phyloP scores from a whole-genome alignment of 2,329 filamentous ascomycete species.

The Aspergillus niger region DNA sequence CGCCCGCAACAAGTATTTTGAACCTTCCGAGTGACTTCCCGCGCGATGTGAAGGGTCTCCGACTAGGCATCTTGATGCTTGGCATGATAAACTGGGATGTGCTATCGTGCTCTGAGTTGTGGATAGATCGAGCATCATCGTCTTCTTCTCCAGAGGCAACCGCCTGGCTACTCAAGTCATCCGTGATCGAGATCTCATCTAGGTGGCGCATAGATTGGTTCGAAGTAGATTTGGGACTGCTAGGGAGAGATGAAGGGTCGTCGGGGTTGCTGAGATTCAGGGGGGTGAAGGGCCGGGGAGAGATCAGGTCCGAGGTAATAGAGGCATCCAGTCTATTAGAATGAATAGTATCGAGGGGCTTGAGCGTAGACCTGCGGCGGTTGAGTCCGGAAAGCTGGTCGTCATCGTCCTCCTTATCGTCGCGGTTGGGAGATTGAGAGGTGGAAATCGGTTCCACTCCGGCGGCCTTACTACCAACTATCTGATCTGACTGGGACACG shows the following conservation, averaged over 20 bases:
- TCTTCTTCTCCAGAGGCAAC: slow-evolving; percentile 60
- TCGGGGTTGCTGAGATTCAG: slow-evolving; percentile 49
- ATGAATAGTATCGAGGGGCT: slow-evolving; percentile 25
- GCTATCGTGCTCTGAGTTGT: slow-evolving; percentile 38
- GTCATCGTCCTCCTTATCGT: slow-evolving; percentile 26
- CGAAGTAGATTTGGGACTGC: slow-evolving; percentile 62
- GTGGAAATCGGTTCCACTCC: slow-evolving; percentile 11
- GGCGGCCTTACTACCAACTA: slow-evolving; percentile 11
- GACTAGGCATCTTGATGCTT: slow-evolving; percentile 84
- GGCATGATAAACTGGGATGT: slow-evolving; percentile 92
- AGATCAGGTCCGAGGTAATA: slow-evolving; percentile 26
- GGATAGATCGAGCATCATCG: slow-evolving; percentile 37
- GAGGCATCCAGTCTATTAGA: slow-evolving; percentile 20
- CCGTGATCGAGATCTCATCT: slow-evolving; percentile 58
- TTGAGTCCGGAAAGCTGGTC: slow-evolving; percentile 23
- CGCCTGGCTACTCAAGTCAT: slow-evolving; percentile 59
- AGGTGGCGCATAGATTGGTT: slow-evolving; percentile 60
- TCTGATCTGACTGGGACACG: slow-evolving; percentile 10
- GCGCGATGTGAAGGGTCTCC: slow-evolving; percentile 84
- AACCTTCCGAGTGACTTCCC: slow-evolving; percentile 82
- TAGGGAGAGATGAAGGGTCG: slow-evolving; percentile 54
- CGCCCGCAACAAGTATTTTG: slow-evolving; percentile 84
- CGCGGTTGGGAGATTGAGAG: slow-evolving; percentile 10
- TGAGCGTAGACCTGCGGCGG: slow-evolving; percentile 37
- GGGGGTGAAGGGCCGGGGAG: slow-evolving; percentile 51